Evolutionary conservation across 2,329 filamentous ascomycete genomes (phyloP).

Genomic region (Bretziella fagacearum): DNA sequence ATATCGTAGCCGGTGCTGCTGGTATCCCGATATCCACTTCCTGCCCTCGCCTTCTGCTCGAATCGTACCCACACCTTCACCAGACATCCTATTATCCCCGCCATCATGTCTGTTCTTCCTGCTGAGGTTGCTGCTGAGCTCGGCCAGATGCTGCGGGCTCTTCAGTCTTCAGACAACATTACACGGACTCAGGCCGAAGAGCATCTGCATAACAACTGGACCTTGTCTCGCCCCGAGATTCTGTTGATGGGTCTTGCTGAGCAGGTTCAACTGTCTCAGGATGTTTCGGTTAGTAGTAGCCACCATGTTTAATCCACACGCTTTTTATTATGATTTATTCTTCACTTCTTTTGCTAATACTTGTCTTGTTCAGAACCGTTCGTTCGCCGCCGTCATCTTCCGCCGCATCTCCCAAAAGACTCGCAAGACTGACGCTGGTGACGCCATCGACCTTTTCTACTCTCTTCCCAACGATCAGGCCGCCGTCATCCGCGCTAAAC

Average conservation of each 20-base stretch:
- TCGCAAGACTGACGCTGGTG: conserved; percentile 54
- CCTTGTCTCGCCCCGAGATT: conserved; percentile 61
- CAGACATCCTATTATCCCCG: background rate
- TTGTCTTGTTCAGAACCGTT: conserved; percentile 46
- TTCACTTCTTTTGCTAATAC: background rate
- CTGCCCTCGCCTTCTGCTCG: too few relatives aligned
- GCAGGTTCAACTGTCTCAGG: conserved; percentile 65
- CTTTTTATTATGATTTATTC: background rate
- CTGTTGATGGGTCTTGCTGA: conserved; percentile 88
- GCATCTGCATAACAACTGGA: conserved; percentile 82
- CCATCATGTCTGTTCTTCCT: conserved; percentile 65
- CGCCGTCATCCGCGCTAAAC: conserved; percentile 62
- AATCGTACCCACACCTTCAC: background rate
- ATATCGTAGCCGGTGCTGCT: background rate
- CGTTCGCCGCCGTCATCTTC: conserved; percentile 87
- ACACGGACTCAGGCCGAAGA: conserved; percentile 77
- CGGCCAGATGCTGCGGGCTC: conserved; percentile 66
- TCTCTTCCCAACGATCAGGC: conserved; percentile 59
- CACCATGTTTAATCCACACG: background rate
- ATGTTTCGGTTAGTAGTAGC: conserved; percentile 42
- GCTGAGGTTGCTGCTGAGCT: conserved; percentile 73
- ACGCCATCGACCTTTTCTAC: conserved; percentile 70
- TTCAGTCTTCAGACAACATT: conserved; percentile 79
- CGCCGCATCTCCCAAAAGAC: conserved; percentile 82
- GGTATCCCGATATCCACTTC: background rate